These are phyloP conservation scores for Pseudovirgaria hyperparasitica DNA, from an alignment of 2,329 filamentous ascomycete species.

Conservation along the genomic window DNA sequence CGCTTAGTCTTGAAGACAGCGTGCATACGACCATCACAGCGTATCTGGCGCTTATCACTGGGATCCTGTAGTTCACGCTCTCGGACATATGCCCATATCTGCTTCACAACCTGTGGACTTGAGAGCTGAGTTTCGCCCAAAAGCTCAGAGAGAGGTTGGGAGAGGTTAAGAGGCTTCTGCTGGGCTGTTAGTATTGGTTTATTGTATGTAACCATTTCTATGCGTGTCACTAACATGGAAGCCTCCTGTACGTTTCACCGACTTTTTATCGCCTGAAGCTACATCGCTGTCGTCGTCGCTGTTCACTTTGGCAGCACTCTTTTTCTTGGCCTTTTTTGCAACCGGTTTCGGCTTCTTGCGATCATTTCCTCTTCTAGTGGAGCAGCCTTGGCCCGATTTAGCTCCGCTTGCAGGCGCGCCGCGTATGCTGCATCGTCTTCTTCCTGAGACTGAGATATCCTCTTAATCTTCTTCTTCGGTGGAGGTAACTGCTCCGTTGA, in stretches of 20 bases:
- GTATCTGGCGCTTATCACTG: conserved; percentile 79
- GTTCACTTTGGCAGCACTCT: conserved; percentile 56
- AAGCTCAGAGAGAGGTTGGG: conserved; percentile 54
- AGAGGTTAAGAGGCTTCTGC: conserved; percentile 63
- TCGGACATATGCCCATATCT: conserved; percentile 93
- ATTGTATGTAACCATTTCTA: background rate
- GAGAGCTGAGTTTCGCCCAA: conserved; percentile 69
- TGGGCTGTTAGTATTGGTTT: conserved; percentile 20
- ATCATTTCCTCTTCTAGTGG: conserved; percentile 65
- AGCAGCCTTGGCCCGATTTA: conserved; percentile 58
- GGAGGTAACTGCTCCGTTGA: conserved; percentile 30
- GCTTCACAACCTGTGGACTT: conserved; percentile 89
- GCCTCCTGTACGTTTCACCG: conserved; percentile 65
- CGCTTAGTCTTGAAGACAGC: conserved; percentile 83
- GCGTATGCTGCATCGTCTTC: conserved; percentile 82
- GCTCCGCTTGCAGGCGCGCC: conserved; percentile 80
- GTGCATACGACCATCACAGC: conserved; percentile 83
- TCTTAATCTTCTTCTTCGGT: conserved; percentile 47
- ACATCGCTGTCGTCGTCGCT: conserved; percentile 70
- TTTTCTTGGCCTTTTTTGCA: conserved; percentile 77
- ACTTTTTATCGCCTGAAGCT: conserved; percentile 53
- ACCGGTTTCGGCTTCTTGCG: conserved; percentile 40
- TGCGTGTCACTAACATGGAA: conserved; percentile 58
- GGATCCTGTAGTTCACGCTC: conserved; percentile 80
- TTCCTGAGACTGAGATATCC: conserved; percentile 48